These are phyloP conservation scores for Aspergillus sp. DNA, from an alignment of 2,329 filamentous ascomycete species.

Conservation along the genomic window DNA sequence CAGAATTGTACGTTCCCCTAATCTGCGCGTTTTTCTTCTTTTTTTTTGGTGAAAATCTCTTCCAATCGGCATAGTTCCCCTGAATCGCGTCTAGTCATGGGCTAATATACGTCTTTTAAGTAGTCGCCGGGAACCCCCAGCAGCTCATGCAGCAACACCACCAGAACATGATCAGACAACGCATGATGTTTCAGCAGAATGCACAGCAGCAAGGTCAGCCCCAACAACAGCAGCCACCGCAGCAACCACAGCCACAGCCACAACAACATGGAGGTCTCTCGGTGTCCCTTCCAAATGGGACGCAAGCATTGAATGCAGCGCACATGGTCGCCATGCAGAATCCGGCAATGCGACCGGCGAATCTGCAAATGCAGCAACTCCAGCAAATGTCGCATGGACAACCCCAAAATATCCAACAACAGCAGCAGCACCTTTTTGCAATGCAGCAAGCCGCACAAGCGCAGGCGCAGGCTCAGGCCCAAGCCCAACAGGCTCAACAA, in stretches of 20 bases:
- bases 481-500: slow-evolving; percentile 28
- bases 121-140: slow-evolving; percentile 43
- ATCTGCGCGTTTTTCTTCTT: neutral
- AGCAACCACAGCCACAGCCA: slow-evolving; percentile 37
- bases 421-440: slow-evolving; percentile 40
- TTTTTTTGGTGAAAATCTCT: neutral
- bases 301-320: slow-evolving; percentile 40
- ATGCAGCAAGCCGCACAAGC: slow-evolving; percentile 33
- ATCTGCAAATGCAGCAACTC: slow-evolving; percentile 42
- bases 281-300: slow-evolving; percentile 43
- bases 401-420: slow-evolving; percentile 45
- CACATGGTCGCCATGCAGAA: slow-evolving; percentile 48
- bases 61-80: neutral
- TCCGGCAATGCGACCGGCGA: slow-evolving; percentile 40
- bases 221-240: slow-evolving; percentile 34
- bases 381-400: slow-evolving; percentile 44
- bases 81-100: neutral
- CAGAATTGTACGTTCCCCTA: slow-evolving; percentile 40
- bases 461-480: slow-evolving; percentile 24
- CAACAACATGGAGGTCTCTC: slow-evolving; percentile 37
- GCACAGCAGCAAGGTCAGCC: slow-evolving; percentile 32
- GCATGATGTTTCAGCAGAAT: slow-evolving; percentile 31
- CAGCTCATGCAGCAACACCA: slow-evolving; percentile 48
- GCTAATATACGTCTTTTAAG: slow-evolving; percentile 1
- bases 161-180: slow-evolving; percentile 37